These are phyloP conservation scores for Malassezia vespertilionis DNA, from an alignment of 1,284 basidiomycete genomes.

Conservation along the genomic window DNA sequence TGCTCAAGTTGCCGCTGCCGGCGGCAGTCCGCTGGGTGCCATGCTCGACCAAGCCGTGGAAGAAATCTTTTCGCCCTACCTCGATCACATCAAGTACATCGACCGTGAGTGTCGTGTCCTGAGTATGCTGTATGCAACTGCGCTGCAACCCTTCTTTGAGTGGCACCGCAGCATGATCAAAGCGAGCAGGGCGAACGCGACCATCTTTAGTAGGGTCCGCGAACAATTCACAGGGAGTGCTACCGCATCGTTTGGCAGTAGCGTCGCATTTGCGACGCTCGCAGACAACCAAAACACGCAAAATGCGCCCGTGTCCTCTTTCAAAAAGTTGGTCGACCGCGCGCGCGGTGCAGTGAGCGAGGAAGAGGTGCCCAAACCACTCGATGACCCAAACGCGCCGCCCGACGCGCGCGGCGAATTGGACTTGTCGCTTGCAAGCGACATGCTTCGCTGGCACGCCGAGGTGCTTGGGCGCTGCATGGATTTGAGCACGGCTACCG, in stretches of 20 bases:
- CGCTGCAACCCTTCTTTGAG: conserved; percentile 66
- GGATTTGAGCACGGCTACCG: conserved; percentile 33
- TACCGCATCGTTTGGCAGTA: conserved; percentile 11
- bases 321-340: conserved; percentile 37
- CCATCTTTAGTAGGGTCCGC: conserved; percentile 80
- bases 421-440: conserved; percentile 34
- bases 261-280: conserved; percentile 12
- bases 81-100: conserved; percentile 73
- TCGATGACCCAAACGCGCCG: not conserved
- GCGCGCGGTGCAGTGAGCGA: conserved; percentile 8
- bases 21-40: conserved; percentile 46
- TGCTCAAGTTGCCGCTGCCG: conserved; percentile 23
- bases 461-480: conserved; percentile 46
- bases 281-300: conserved; percentile 2
- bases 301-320: conserved; percentile 17
- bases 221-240: conserved; percentile 63
- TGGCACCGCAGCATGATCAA: conserved; percentile 58
- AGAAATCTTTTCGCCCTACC: conserved; percentile 88
- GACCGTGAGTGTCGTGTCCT: conserved; percentile 83
- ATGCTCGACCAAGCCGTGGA: conserved; percentile 93
- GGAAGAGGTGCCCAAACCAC: not conserved
- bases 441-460: conserved; percentile 45
- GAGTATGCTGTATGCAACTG: conserved; percentile 66
- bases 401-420: conserved; percentile 28
- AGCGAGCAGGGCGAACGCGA: conserved; percentile 25